Conservation (phyloP, 768 basidiomycete species). For the Suillus bovinus region DNA sequence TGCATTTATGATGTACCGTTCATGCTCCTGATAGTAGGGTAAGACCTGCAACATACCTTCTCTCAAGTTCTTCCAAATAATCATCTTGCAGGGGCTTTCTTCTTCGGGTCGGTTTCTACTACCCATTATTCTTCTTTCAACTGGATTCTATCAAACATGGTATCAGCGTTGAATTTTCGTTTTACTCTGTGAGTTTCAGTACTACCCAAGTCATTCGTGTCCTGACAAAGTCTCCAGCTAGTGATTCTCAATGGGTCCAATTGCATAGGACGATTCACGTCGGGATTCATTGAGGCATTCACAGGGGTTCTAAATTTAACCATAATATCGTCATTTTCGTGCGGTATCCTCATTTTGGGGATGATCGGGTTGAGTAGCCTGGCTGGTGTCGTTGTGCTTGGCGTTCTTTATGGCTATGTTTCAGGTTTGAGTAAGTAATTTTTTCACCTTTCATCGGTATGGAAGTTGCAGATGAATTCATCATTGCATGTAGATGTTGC, state of each 20-base stretch:
- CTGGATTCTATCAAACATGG: constrained; percentile 52
- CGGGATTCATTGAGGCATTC: constrained; percentile 38
- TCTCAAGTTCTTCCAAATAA: background rate
- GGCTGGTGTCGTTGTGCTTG: constrained; percentile 42
- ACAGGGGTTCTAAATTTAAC: constrained; percentile 47
- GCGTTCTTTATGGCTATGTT: constrained; percentile 49
- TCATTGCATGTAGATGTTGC: constrained; percentile 32
- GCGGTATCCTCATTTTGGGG: constrained; percentile 43
- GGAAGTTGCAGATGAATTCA: background rate
- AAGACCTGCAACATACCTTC: background rate
- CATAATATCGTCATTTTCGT: constrained; percentile 34
- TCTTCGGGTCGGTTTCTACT: constrained; percentile 29
- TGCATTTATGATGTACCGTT: constrained; percentile 26
- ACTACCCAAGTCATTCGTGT: background rate
- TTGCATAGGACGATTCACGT: constrained; percentile 47
- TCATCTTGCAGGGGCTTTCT: constrained; percentile 18
- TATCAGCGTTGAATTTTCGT: constrained; percentile 45
- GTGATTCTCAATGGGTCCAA: constrained; percentile 55
- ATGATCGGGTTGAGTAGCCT: constrained; percentile 42
- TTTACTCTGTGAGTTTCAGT: constrained; percentile 45
- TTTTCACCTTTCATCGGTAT: background rate
- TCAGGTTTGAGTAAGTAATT: constrained; percentile 40
- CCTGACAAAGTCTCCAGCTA: constrained; percentile 32
- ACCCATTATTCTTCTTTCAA: constrained; percentile 61
- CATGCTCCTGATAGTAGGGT: constrained; percentile 24